Evolutionary conservation across 495 filamentous ascomycete species (phyloP).

Genomic region (Chaetomium cochliodes): DNA sequence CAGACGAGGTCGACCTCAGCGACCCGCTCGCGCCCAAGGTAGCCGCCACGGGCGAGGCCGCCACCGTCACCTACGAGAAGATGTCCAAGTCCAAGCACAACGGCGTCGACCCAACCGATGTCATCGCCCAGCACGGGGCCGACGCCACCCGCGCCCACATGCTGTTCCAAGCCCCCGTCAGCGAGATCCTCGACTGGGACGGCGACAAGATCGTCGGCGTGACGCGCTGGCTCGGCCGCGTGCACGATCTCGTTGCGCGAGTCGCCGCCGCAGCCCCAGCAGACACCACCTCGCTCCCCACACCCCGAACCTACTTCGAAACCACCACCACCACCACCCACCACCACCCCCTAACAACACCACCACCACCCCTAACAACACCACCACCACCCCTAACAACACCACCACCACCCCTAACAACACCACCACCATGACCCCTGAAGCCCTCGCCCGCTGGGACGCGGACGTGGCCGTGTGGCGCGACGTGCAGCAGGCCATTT

Average conservation of each 20-base stretch:
- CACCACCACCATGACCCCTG: slow-evolving; percentile 18
- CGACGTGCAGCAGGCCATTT: slow-evolving; percentile 63
- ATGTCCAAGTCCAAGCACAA: slow-evolving; percentile 98
- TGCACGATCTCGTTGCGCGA: slow-evolving; percentile 58
- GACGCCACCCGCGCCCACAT: slow-evolving; percentile 85
- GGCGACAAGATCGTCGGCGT: slow-evolving; percentile 78
- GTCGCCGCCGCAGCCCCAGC: slow-evolving; percentile 16
- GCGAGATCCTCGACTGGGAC: slow-evolving; percentile 84
- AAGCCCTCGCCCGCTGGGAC: slow-evolving; percentile 37
- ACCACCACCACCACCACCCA: too few species aligned
- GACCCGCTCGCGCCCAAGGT: slow-evolving; percentile 58
- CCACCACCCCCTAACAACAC: neutral
- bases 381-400: slow-evolving; percentile 13
- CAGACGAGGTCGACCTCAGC: slow-evolving; percentile 68
- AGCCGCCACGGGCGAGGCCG: slow-evolving; percentile 54
- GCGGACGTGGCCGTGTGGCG: slow-evolving; percentile 60
- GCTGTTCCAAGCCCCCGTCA: slow-evolving; percentile 80
- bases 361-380: slow-evolving; percentile 3
- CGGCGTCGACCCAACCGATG: slow-evolving; percentile 75
- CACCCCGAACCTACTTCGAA: slow-evolving; percentile 36
- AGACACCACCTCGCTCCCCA: neutral
- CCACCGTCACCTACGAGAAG: slow-evolving; percentile 73
- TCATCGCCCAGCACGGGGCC: slow-evolving; percentile 71
- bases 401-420: slow-evolving; percentile 1
- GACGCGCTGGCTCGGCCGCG: slow-evolving; percentile 69